phyloP scores from a whole-genome alignment of 495 filamentous ascomycete genomes.

The Tuber magnatum region DNA sequence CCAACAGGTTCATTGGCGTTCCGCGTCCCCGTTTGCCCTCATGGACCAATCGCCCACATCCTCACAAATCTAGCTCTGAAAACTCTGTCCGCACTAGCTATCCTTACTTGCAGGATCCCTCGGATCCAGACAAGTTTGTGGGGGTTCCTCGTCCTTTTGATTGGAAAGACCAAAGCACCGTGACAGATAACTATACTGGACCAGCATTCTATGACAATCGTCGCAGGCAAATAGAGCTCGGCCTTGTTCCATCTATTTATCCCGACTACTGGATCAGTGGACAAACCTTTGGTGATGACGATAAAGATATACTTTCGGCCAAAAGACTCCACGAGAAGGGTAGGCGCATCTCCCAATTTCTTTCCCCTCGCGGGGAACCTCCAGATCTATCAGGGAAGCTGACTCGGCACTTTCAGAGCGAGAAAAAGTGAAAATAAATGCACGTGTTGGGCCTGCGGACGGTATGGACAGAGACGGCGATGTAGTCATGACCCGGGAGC shows the following conservation, averaged over 20 bases:
- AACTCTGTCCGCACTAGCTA: neutral
- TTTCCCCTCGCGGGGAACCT: neutral
- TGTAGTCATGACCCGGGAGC: neutral
- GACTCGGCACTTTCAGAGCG: neutral
- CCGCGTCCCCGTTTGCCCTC: neutral
- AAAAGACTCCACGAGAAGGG: neutral
- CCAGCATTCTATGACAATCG: constrained; percentile 18
- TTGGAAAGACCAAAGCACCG: neutral
- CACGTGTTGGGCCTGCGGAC: neutral
- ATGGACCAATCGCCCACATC: neutral
- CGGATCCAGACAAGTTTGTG: constrained; percentile 20
- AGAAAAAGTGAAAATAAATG: neutral
- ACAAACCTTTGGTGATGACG: constrained; percentile 12
- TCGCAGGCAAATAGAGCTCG: constrained; percentile 16
- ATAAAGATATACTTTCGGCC: constrained; percentile 4
- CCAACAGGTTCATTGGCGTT: neutral
- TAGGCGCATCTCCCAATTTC: neutral
- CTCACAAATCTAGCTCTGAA: neutral
- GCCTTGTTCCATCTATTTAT: constrained; percentile 13
- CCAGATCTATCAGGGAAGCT: neutral
- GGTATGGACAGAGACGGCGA: neutral
- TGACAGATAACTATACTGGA: constrained; percentile 15
- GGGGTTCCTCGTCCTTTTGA: constrained; percentile 19
- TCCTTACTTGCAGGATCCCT: constrained; percentile 14
- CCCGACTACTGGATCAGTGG: constrained; percentile 28